Base-by-base conservation (phyloP, 495 filamentous ascomycete genomes). In the Annulohypoxylon bovei region DNA sequence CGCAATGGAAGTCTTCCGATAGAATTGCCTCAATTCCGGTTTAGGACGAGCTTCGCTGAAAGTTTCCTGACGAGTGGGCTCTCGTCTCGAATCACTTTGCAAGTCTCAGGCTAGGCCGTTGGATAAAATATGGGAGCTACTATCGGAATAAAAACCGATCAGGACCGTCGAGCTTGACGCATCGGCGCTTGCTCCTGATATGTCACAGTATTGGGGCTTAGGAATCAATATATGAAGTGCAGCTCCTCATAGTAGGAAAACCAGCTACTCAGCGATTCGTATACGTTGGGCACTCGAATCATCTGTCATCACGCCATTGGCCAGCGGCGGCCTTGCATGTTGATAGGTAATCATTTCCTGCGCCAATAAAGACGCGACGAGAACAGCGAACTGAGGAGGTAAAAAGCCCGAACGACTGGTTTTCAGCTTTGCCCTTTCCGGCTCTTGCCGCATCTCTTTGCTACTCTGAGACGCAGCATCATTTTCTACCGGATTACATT, bases 301-400 rank as follows among this genome's bases (percentile, higher is more conserved):
- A 72, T 68, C 54, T 72, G 70, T 68, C 70, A 72, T 25, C 40
- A 68, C 55, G 55, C 64, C 55, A 72, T 72, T 72, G 70, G 70
- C 47, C 18, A 35, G 39, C 16, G 23, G 23, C 35, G 54, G 60
- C 40, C 64, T 68, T 63, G 65, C 70, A 68, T 68, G 60, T 56
- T 68, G 70, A 72, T 72, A 72, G 64, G 55, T 65, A 64, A 63
- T 72, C 64, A 65, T 54, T 35, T 62, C 44, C 58, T 64, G 70
- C 70, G 61, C 70, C 70, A 72, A 72, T 72, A 33, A 57, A 72
- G 60, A 50, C 65, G 60, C 59, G 60, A 65, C 65, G 64, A 72
- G 65, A 59, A 68, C 23, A 53, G 60, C 54, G 60, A 68, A 72
- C 65, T 64, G 60, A 53, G 33, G 63, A 59, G 58, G 53, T 62